Evolutionary conservation across 495 filamentous ascomycete genomes (phyloP), one percentile per base, ranked within the genome.

Genomic region (Mycothermus thermophilus): DNA sequence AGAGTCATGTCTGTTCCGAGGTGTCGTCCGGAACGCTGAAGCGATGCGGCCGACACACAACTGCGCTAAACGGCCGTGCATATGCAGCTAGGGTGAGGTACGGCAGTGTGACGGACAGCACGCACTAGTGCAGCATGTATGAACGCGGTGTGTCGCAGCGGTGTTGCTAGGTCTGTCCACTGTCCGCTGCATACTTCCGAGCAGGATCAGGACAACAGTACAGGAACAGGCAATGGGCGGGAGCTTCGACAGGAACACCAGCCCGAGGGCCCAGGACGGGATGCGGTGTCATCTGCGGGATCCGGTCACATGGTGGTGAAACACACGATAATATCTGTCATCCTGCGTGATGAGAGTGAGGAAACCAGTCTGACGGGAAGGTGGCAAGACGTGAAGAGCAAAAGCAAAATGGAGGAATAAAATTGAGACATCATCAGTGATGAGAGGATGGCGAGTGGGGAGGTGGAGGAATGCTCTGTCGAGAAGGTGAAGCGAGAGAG

Each of bases 1-100:
- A 35, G 20, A 36, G 32, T 40, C 21, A 32, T 32, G 41, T 35
- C 32, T 44, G 23, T 40, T 44, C 41, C 41, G 41, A 26, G 15
- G 35, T 24, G 15, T 30, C 35, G 34, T 23, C 27, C 41, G 41
- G 41, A 38, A 43, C 11, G 32, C 11, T 43, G 35, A 32, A 15
- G 31, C 38, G 26, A 18, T 28, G 19, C 17, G 32, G 27, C 41
- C 41, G 41, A 40, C 28, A 20, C 27, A 33, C 18, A 39, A 32
- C 31, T 34, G 18, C 30, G 32, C 27, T 25, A 16, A 10, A 27
- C 26, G 15, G 15, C 21, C 16, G 35, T 43, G 28, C 33, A 27
- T 28, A 40, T 40, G 37, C 30, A 40, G 24, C 30, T 29, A 34
- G 13, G 25, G 5, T 18, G 7, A 23, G 30, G 30, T 40, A 27